These are phyloP conservation scores for Colletotrichum orbiculare DNA, from an alignment of 2,329 filamentous ascomycete genomes.

Conservation along the genomic window DNA sequence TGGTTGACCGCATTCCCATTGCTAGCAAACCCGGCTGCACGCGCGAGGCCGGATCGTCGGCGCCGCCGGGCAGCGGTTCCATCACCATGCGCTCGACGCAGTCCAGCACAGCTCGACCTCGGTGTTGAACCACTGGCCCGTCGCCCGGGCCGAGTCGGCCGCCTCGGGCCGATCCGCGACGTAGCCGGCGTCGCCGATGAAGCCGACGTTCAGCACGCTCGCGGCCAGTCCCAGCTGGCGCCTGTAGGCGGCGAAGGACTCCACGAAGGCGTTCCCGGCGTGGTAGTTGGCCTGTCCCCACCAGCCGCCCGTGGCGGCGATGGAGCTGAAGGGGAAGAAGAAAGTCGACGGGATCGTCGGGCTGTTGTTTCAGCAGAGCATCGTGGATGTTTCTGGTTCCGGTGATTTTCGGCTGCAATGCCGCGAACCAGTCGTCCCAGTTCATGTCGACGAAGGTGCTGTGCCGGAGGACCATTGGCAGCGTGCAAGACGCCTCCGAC, in stretches of 20 bases:
- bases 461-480: slow-evolving; percentile 50
- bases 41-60: background rate
- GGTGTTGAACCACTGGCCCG: slow-evolving; percentile 21
- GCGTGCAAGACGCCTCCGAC: slow-evolving; percentile 54
- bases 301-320: slow-evolving; percentile 48
- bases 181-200: slow-evolving; percentile 51
- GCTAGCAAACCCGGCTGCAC: background rate
- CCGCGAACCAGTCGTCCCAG: slow-evolving; percentile 47
- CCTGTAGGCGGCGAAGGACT: slow-evolving; percentile 51
- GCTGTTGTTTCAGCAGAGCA: slow-evolving; percentile 27
- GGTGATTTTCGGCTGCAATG: slow-evolving; percentile 51
- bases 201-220: slow-evolving; percentile 52
- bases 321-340: slow-evolving; percentile 49
- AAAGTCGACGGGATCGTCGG: slow-evolving; percentile 48
- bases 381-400: slow-evolving; percentile 57
- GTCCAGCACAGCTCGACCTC: slow-evolving; percentile 16
- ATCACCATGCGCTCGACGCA: slow-evolving; percentile 17
- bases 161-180: slow-evolving; percentile 48
- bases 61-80: background rate
- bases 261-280: slow-evolving; percentile 53
- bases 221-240: slow-evolving; percentile 48
- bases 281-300: slow-evolving; percentile 53
- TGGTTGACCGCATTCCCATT: slow-evolving; percentile 14
- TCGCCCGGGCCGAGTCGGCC: slow-evolving; percentile 3
- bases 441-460: slow-evolving; percentile 48